A percentile compares a stretch with the other conserved stretches of the same genome.
These are phyloP conservation scores for Fraxinus anomala DNA, from an alignment of 257 asterid species.

Conservation along the genomic window DNA sequence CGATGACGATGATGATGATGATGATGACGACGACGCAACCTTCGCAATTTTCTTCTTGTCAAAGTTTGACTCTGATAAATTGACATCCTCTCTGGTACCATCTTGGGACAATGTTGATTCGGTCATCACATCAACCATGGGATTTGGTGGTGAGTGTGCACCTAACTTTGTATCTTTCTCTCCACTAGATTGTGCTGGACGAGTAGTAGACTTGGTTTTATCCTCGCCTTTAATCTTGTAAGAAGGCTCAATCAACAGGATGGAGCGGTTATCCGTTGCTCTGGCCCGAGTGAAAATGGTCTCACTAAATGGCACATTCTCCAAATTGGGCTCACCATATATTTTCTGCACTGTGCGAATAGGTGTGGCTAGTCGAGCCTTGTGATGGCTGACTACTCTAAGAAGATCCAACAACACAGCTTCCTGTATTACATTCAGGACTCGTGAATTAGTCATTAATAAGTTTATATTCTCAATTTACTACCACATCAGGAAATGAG, in stretches of 20 bases:
- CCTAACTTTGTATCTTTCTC: conserved; percentile 58
- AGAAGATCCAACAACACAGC: conserved; percentile 84
- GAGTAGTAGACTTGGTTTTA: conserved; percentile 55
- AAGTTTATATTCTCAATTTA: neutral
- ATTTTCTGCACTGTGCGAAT: conserved; percentile 93
- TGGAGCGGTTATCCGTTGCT: conserved; percentile 57
- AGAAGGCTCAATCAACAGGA: conserved; percentile 72
- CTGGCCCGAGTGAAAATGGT: conserved; percentile 50
- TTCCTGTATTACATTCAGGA: conserved; percentile 52
- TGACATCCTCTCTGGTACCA: conserved; percentile 12
- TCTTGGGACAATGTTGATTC: conserved; percentile 32
- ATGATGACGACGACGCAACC: neutral
- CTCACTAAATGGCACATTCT: conserved; percentile 67
- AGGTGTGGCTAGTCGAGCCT: conserved; percentile 98
- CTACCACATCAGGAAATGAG: neutral
- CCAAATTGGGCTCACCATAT: conserved; percentile 74
- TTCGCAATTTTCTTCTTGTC: conserved; percentile 21
- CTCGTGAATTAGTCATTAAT: neutral
- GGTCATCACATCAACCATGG: conserved; percentile 48
- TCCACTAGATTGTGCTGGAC: conserved; percentile 48
- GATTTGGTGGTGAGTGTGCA: conserved; percentile 42
- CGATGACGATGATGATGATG: conserved; percentile 9
- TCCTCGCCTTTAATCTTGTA: conserved; percentile 82
- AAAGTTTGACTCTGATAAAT: conserved; percentile 10
- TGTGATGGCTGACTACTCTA: conserved; percentile 89